Conservation (phyloP, 1,284 basidiomycete species). For the Coniophora puteana region DNA sequence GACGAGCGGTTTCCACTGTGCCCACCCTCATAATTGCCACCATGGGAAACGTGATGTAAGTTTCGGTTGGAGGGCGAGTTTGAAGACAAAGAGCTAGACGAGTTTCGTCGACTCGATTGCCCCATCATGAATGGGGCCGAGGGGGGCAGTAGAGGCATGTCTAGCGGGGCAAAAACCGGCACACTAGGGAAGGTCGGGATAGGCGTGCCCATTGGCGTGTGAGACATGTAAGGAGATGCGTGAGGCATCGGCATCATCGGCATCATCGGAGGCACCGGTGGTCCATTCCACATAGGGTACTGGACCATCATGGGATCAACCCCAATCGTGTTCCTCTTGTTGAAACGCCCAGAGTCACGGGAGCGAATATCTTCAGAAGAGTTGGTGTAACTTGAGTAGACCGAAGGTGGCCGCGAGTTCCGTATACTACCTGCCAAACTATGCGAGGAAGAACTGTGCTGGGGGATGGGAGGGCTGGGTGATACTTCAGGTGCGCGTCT, state of each 20-base stretch:
- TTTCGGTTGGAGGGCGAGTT: too few species aligned
- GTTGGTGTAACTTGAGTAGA: constrained; percentile 40
- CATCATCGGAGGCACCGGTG: constrained; percentile 22
- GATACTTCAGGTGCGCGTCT: constrained; percentile 41
- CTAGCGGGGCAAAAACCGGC: constrained; percentile 38
- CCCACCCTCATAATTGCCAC: constrained; percentile 21
- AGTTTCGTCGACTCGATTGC: constrained; percentile 30
- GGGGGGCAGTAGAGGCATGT: constrained; percentile 69
- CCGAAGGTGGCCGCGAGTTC: constrained; percentile 49
- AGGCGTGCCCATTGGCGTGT: too few species aligned
- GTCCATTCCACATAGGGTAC: constrained; percentile 27
- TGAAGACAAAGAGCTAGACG: constrained; percentile 14
- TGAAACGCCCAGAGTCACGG: constrained; percentile 31
- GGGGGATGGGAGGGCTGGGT: constrained; percentile 33
- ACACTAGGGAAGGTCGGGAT: too few species aligned
- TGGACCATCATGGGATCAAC: constrained; percentile 37
- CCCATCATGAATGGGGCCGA: constrained; percentile 73
- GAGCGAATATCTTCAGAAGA: constrained; percentile 55
- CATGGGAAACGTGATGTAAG: constrained; percentile 15
- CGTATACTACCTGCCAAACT: constrained; percentile 29
- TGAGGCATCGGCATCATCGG: constrained; percentile 26
- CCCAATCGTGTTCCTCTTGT: constrained; percentile 42
- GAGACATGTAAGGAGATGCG: constrained; percentile 22
- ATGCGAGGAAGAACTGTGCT: constrained; percentile 40
- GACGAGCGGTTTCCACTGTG: constrained; percentile 16